A percentile compares a stretch with the other conserved stretches of the same genome.
Conservation (phyloP, 257 asterid genomes). For the Przewalskia tangutica region DNA sequence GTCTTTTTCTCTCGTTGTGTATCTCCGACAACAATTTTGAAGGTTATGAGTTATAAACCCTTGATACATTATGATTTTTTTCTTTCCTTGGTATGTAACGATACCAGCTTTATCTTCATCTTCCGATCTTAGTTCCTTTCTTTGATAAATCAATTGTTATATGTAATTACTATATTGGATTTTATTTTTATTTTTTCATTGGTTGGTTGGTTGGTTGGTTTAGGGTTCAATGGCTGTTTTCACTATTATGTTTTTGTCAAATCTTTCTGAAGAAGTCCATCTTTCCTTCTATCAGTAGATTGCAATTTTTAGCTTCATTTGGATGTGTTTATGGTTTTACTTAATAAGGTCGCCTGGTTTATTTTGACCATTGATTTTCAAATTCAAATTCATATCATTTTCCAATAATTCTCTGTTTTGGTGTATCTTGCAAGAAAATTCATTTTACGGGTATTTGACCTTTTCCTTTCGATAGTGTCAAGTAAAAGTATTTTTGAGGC, state of each 20-base stretch:
- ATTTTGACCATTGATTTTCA: not conserved
- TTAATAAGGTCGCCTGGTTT: not conserved
- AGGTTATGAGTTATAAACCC: not conserved
- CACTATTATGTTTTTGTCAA: not conserved
- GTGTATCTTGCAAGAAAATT: not conserved
- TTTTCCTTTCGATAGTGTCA: not conserved
- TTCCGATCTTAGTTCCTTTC: not conserved
- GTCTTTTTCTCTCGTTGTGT: not conserved
- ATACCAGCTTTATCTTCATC: not conserved
- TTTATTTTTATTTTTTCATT: not conserved
- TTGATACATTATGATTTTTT: not conserved
- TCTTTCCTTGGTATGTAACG: not conserved
- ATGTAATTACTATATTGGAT: not conserved
- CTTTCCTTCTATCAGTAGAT: not conserved
- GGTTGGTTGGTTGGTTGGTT: not conserved
- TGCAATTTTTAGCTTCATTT: not conserved
- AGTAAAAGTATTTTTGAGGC: not conserved
- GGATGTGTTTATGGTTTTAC: not conserved
- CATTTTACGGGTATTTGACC: not conserved
- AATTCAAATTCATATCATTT: not conserved
- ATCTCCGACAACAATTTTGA: not conserved
- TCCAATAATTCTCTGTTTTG: not conserved
- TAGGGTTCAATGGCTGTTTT: not conserved
- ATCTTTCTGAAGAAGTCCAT: not conserved
- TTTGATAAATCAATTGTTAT: not conserved